Percentiles rank a stretch among this genome's conserved stretches.
Evolutionary conservation across 148 eudicot species (phyloP).

Genomic region (Rhododendron henanense): DNA sequence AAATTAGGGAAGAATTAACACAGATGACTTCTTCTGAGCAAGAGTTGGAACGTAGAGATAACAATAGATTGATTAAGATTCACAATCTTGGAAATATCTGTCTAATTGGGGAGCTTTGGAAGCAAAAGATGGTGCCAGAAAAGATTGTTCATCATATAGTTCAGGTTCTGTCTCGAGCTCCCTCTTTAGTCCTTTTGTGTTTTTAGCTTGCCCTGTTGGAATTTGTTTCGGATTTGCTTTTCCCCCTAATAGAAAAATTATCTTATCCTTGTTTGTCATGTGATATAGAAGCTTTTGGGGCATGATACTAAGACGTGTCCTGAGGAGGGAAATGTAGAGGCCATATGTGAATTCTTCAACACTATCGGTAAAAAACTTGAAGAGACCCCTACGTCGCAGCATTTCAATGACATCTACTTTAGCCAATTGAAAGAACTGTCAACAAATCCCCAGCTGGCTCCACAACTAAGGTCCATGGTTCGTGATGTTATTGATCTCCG

Average conservation of each 20-base stretch:
- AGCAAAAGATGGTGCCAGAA: slow-evolving; percentile 96
- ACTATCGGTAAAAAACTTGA: slow-evolving; percentile 93
- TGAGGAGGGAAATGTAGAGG: slow-evolving; percentile 91
- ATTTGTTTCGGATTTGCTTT: not conserved
- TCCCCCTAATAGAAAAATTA: too few relatives aligned
- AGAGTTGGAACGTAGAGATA: slow-evolving; percentile 80
- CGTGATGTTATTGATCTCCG: slow-evolving; percentile 74
- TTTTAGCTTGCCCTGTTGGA: not conserved
- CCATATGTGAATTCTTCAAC: slow-evolving; percentile 76
- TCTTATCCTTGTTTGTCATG: too few relatives aligned
- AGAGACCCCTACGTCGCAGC: slow-evolving; percentile 60
- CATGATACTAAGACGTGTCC: slow-evolving; percentile 71
- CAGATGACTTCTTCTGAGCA: slow-evolving; percentile 81
- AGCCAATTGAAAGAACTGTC: slow-evolving; percentile 60
- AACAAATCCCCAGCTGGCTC: slow-evolving; percentile 53
- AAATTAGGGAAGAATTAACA: slow-evolving; percentile 64
- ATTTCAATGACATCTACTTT: slow-evolving; percentile 64
- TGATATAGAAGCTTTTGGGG: slow-evolving; percentile 70
- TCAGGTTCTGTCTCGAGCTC: slow-evolving; percentile 42
- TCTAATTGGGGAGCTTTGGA: slow-evolving; percentile 94
- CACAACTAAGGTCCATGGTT: slow-evolving; percentile 77
- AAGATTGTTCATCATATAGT: slow-evolving; percentile 92
- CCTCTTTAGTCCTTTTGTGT: not conserved
- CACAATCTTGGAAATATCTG: slow-evolving; percentile 98
- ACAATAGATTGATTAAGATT: slow-evolving; percentile 71